These are phyloP conservation scores for Tetraselmis chui DNA, from an alignment of 139 green algal species.

Conservation along the genomic window DNA sequence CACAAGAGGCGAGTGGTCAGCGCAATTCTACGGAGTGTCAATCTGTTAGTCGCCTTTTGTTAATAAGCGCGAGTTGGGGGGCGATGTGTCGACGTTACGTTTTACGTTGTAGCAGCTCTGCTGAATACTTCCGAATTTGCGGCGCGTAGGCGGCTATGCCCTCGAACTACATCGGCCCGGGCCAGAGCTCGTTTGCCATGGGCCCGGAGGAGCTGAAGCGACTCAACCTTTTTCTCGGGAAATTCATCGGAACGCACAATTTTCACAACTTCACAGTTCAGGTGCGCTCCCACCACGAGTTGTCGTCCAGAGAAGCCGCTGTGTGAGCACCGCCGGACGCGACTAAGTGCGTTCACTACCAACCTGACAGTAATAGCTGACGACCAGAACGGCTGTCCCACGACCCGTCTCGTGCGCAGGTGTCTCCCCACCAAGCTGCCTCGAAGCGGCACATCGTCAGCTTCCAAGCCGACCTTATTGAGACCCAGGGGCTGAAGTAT, in stretches of 20 bases:
- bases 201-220: conserved; percentile 7
- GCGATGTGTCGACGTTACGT: no score
- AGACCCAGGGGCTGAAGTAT: conserved; percentile 33
- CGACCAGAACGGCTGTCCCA: not conserved
- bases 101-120: no score
- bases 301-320: not conserved
- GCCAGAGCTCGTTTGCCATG: no score
- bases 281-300: conserved; percentile 6
- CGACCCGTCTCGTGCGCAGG: not conserved
- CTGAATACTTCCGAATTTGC: no score
- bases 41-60: no score
- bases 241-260: conserved; percentile 85
- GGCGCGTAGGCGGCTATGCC: no score
- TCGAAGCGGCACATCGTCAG: conserved; percentile 60
- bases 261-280: conserved; percentile 86
- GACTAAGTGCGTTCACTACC: not conserved
- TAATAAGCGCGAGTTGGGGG: no score
- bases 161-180: no score
- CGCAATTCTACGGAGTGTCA: no score
- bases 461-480: conserved; percentile 37
- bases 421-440: not conserved
- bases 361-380: not conserved
- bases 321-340: not conserved
- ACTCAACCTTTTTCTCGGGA: conserved; percentile 59
- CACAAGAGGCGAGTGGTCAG: no score